phyloP scores from a whole-genome alignment of 257 asterid species.

The Solanum rostratum region DNA sequence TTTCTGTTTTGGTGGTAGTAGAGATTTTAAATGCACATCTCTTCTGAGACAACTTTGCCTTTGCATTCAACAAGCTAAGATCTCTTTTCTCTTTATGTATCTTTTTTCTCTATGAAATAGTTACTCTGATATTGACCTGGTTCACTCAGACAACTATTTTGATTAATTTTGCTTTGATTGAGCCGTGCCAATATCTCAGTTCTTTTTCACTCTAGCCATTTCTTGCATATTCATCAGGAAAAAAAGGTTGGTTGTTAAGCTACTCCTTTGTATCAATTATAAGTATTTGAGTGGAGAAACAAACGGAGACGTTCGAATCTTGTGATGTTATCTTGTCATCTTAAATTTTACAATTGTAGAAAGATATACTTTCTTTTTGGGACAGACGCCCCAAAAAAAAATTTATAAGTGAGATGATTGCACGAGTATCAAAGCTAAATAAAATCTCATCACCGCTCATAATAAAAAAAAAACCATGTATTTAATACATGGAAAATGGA shows the following conservation, averaged over 20 bases:
- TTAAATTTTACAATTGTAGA: too few relatives aligned
- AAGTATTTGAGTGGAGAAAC: not conserved
- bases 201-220: conserved; percentile 16
- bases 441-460: too few relatives aligned
- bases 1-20: conserved; percentile 29
- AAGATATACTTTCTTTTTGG: too few relatives aligned
- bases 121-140: conserved; percentile 39
- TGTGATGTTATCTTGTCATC: not conserved
- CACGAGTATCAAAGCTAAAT: too few relatives aligned
- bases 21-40: conserved; percentile 20
- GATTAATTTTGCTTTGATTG: conserved; percentile 17
- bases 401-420: too few relatives aligned
- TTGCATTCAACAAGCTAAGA: not conserved
- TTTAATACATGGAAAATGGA: too few relatives aligned
- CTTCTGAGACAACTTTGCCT: not conserved
- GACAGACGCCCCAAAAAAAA: too few relatives aligned
- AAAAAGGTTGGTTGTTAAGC: not conserved
- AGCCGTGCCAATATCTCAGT: conserved; percentile 47
- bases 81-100: not conserved
- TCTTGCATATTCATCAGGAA: not conserved
- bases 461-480: too few relatives aligned
- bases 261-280: not conserved
- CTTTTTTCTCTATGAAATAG: conserved; percentile 10
- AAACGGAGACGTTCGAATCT: too few relatives aligned
- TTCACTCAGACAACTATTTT: conserved; percentile 25